These are phyloP conservation scores for Spiraea crenata DNA, from an alignment of 331 rosid genomes.

Conservation along the genomic window DNA sequence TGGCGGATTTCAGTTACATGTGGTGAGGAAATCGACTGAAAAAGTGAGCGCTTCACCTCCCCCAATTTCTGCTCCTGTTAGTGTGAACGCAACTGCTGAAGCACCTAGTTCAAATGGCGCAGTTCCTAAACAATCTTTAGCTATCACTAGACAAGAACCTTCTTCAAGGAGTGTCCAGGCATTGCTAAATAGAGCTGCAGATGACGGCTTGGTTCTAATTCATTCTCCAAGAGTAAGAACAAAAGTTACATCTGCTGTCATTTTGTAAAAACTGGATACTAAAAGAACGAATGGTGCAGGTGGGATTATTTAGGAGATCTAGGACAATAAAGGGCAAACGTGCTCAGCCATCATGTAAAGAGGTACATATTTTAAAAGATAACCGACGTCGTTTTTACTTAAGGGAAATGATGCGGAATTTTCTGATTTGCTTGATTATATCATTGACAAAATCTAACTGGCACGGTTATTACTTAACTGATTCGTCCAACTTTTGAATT, in stretches of 20 bases:
- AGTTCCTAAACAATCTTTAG: constrained; percentile 54
- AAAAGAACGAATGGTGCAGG: constrained; percentile 53
- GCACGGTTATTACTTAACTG: neutral
- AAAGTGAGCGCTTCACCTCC: constrained; percentile 36
- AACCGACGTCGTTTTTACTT: neutral
- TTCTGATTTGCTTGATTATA: neutral
- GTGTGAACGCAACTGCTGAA: constrained; percentile 33
- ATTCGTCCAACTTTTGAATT: neutral
- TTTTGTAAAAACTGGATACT: constrained; percentile 27
- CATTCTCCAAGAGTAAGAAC: constrained; percentile 66
- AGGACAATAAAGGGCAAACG: constrained; percentile 90
- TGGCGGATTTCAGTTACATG: constrained; percentile 62
- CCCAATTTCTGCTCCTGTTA: constrained; percentile 37
- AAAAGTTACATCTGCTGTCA: neutral
- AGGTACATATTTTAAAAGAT: constrained; percentile 38
- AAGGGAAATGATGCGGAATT: neutral
- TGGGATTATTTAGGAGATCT: constrained; percentile 74
- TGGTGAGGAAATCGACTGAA: constrained; percentile 46
- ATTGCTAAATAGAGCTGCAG: constrained; percentile 69
- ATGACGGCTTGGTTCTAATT: constrained; percentile 79
- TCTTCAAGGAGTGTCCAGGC: constrained; percentile 45
- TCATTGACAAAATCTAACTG: neutral
- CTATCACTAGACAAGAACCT: constrained; percentile 39
- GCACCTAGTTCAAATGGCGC: constrained; percentile 43
- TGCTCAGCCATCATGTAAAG: constrained; percentile 71